Evolutionary conservation across 805 yeast genomes (phyloP), one percentile per base, ranked within the genome.

Genomic region (Yarrowia keelungensis): DNA sequence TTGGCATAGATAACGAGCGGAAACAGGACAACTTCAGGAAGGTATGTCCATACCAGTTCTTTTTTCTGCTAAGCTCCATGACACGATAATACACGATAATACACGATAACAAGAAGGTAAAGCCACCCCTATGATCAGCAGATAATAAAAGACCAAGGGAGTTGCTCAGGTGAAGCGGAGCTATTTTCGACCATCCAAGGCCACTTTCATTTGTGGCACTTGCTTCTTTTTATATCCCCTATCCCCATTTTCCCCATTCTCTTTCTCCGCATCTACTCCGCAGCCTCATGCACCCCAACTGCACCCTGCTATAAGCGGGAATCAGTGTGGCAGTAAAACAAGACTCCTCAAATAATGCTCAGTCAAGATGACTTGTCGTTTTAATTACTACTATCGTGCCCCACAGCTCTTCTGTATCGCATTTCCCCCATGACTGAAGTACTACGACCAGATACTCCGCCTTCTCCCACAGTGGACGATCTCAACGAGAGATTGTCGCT

Each of bases 231-330:
- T 26, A 26, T 26, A 26, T 26, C 32, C 32, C 32, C 32, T 26
- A 26, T 26, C 32, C 19, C 4, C 32, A 26, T 1, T 26, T 1
- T 26, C 32, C 5, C 26, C n/a, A n/a, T 8, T 16, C 19, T 8
- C 8, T 56, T 51, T n/a, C 64, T 43, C 64, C 64, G 26, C 64
- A 56, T 56, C 50, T 12, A n/a, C 49, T 35, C 64, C 49, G 49
- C 64, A 56, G 64, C n/a, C n/a, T 19, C 39, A 42, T 56, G 49
- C 64, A 56, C 14, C 4, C 42, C n/a, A 10, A 26, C 35, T 56
- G 62, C 62, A 56, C 49, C 15, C 46, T n/a, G 38, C 47, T 42
- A 5, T 42, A 56, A 56, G 22, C 12, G 64, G 64, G 47, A 56
- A 56, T 56, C 49, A 11, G 14, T 56, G 64, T 42, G 64, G 64